Percentiles rank a stretch among this genome's conserved stretches.
phyloP scores from a whole-genome alignment of 768 basidiomycete genomes.

The Lactarius hengduanensis region DNA sequence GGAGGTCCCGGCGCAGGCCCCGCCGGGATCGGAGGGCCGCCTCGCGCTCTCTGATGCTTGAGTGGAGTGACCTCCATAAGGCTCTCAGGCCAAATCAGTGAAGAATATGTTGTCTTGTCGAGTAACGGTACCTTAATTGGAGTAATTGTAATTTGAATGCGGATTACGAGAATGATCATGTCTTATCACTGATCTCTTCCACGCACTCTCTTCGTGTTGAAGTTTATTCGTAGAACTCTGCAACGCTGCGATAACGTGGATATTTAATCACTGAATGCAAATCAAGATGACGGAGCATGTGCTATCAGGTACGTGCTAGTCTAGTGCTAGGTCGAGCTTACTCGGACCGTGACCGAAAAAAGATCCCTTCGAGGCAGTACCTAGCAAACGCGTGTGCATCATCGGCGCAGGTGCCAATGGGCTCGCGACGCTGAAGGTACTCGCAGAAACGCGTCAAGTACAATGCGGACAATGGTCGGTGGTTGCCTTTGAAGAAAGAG shows the following conservation, averaged over 20 bases:
- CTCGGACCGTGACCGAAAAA: background rate
- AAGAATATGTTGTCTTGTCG: no score
- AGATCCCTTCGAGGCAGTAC: conserved; percentile 5
- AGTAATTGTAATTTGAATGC: background rate
- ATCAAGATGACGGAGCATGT: conserved; percentile 11
- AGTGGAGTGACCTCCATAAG: background rate
- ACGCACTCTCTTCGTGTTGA: background rate
- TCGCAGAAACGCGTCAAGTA: conserved; percentile 58
- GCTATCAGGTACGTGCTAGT: conserved; percentile 4
- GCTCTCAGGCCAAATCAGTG: background rate
- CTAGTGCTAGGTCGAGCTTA: background rate
- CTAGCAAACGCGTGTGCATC: conserved; percentile 52
- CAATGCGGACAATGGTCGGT: conserved; percentile 62
- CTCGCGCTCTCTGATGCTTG: background rate
- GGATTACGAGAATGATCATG: background rate
- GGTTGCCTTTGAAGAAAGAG: conserved; percentile 60
- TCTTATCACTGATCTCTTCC: background rate
- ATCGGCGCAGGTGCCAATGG: conserved; percentile 79
- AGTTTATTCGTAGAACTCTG: background rate
- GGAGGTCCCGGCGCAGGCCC: background rate
- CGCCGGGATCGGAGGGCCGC: background rate
- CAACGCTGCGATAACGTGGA: background rate
- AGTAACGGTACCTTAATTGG: no score
- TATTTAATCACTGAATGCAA: background rate
- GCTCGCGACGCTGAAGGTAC: conserved; percentile 63